Percentiles rank a stretch among this genome's conserved stretches.
Conservation (phyloP, 768 basidiomycete genomes). For the Chalciporus pseudorubinellus region DNA sequence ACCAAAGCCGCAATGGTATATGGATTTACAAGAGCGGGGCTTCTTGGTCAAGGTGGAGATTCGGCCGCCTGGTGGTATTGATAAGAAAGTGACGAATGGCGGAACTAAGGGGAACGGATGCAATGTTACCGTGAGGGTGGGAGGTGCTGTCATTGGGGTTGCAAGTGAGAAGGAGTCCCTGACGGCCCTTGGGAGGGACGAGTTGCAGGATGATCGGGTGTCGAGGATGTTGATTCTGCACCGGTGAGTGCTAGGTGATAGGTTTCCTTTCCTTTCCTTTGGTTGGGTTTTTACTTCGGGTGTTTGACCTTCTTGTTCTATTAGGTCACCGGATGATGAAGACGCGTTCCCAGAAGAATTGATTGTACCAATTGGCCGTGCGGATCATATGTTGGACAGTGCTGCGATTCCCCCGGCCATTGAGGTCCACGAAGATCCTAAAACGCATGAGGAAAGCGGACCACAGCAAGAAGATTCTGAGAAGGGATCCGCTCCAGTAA, state of each 20-base stretch:
- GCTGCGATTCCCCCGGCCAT: constrained; percentile 10
- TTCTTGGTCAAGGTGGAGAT: constrained; percentile 58
- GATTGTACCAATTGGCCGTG: constrained; percentile 56
- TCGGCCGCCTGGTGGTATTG: constrained; percentile 41
- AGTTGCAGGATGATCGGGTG: constrained; percentile 69
- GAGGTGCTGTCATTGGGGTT: constrained; percentile 43
- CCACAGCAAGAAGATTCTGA: constrained; percentile 21
- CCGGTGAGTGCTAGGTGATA: constrained; percentile 42
- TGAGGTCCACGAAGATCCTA: constrained; percentile 16
- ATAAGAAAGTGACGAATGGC: constrained; percentile 1
- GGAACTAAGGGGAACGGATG: constrained; percentile 8
- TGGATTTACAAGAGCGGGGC: constrained; percentile 58
- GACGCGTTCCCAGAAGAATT: constrained; percentile 62
- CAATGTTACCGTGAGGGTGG: constrained; percentile 28
- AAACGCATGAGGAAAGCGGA: constrained; percentile 15
- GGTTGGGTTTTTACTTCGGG: constrained; percentile 1
- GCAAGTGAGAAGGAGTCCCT: constrained; percentile 75
- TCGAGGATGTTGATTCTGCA: constrained; percentile 65
- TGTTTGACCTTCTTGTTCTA: background rate
- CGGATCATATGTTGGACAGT: constrained; percentile 56
- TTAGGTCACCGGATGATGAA: constrained; percentile 53
- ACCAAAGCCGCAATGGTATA: constrained; percentile 70
- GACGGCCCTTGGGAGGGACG: constrained; percentile 69
- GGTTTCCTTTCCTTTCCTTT: constrained; percentile 6
- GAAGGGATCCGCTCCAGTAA: constrained; percentile 20